Evolutionary conservation across 768 basidiomycete species (phyloP), one percentile per base, ranked within the genome.

Genomic region (Hericium rajendrae): DNA sequence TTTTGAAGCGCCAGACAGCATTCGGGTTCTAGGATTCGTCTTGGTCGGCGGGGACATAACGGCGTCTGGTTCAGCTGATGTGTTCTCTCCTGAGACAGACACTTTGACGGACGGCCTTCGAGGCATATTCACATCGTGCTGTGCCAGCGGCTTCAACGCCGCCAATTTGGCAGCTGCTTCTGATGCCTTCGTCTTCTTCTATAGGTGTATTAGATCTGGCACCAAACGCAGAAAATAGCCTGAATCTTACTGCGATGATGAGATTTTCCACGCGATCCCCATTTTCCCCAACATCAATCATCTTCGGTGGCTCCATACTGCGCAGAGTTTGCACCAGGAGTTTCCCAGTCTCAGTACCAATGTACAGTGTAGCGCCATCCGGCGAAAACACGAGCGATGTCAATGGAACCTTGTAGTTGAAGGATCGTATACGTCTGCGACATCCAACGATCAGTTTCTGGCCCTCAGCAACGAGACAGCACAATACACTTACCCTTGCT

Each of bases 321-420:
- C 88, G 82, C 18, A 88, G 70, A 61, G 87, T 84, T 32, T 85
- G 67, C 22, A 84, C 65, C 20, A 87, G 67, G n/a, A 90, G 69
- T 55, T 77, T 82, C 3, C 88, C 88, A 37, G 74, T 73, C 57
- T 78, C 76, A 4, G 86, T 85, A 1, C 87, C 87, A 3, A 84
- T 59, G 64, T 83, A 88, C 51, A 90, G 71, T 8, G 79, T 73
- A 4, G 79, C 84, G 5, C 88, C 87, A 59, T 88, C 85, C 0
- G 79, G 74, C 22, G 87, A 86, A 67, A 90, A 89, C 9, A 74
- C 71, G 2, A 86, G 68, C n/a, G 82, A 78, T 5, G 85, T 84
- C 13, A 88, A 64, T 1, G 74, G 70, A 1, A 71, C 70, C 57
- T 83, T 79, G 54, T 85, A 65, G 51, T 75, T 72, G 43, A 89